Evolutionary conservation across 2,329 filamentous ascomycete genomes (phyloP), one percentile per base, ranked within the genome.

Genomic region (Periconia digitata): DNA sequence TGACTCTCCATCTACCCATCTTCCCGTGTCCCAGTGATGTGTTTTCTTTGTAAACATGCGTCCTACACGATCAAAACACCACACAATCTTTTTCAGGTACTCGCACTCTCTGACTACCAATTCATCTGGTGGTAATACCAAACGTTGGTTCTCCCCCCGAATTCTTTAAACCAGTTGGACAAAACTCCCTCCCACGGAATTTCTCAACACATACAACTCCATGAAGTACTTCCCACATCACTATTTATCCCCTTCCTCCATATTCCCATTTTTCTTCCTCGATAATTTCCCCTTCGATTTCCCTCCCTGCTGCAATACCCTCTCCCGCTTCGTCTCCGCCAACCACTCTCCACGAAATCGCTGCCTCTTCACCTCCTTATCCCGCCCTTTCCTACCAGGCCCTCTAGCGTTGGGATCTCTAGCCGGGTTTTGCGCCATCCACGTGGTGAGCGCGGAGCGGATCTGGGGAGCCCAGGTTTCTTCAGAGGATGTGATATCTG

Each of bases 281-380:
- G 27, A 32, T 15, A 32, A 36, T 18, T 35, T 43, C 18, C 41
- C 41, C 23, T 43, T 43, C 5, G 13, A 15, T 20, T 36, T 43
- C 3, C 41, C 41, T 5, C 41, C 41, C 29, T 66, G 63, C 40
- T 68, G 64, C 46, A 57, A 58, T 6, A 66, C 63, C 18, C 64
- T 55, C 29, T 63, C 64, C 46, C 53, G 51, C 45, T 63, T 65
- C 5, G 60, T 64, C 1, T 54, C 52, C 2, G 61, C 63, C 3
- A 63, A 43, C 54, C 54, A 64, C n/a, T 55, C 64, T 1, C 64
- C 64, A 13, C 63, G 55, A 34, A 68, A 68, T 13, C 63, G 50
- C 32, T 67, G 64, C 24, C 44, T 59, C 0, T 54, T 56, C 27
- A 46, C 55, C 10, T 47, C 46, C 7, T 42, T 53, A 7, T 55